Evolutionary conservation across 192 early-diverging fungal species (phyloP).

Genomic region (Coemansia sp.): DNA sequence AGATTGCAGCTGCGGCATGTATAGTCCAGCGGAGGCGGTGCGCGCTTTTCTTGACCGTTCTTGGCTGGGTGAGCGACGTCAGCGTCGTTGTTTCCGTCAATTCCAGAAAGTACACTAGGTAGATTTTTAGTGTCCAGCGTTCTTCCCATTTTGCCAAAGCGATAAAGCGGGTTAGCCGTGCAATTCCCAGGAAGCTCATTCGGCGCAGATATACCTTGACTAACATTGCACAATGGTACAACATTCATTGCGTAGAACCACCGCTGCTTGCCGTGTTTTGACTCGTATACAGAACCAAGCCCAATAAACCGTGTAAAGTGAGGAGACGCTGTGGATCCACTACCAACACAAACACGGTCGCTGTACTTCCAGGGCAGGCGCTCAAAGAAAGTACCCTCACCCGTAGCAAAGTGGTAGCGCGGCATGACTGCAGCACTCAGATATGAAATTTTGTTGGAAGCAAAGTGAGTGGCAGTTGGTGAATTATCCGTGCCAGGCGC

Average conservation of each 20-base stretch:
- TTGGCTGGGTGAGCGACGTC: constrained; percentile 25
- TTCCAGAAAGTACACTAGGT: constrained; percentile 29
- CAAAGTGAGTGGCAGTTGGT: constrained; percentile 6
- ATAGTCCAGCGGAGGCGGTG: constrained; percentile 57
- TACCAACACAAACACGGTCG: constrained; percentile 30
- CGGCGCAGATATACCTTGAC: constrained; percentile 26
- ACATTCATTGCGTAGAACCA: constrained; percentile 96
- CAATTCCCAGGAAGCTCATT: constrained; percentile 52
- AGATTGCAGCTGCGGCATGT: constrained; percentile 62
- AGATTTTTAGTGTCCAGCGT: constrained; percentile 23
- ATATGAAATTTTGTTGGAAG: constrained; percentile 45
- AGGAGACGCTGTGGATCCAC: constrained; percentile 4
- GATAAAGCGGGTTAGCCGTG: constrained; percentile 57
- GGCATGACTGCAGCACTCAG: constrained; percentile 62
- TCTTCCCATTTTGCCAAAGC: constrained; percentile 16
- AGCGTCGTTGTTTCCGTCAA: constrained; percentile 54
- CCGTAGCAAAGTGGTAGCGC: constrained; percentile 84
- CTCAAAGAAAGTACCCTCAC: constrained; percentile 73
- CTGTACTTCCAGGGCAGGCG: constrained; percentile 71
- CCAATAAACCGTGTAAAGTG: constrained; percentile 81
- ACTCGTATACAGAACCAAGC: constrained; percentile 65
- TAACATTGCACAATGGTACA: constrained; percentile 59
- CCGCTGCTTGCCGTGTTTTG: constrained; percentile 61
- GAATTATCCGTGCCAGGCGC: not conserved
- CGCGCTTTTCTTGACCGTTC: constrained; percentile 11